Base-by-base conservation (phyloP, 2,329 filamentous ascomycete genomes). In the Nemania sp. region DNA sequence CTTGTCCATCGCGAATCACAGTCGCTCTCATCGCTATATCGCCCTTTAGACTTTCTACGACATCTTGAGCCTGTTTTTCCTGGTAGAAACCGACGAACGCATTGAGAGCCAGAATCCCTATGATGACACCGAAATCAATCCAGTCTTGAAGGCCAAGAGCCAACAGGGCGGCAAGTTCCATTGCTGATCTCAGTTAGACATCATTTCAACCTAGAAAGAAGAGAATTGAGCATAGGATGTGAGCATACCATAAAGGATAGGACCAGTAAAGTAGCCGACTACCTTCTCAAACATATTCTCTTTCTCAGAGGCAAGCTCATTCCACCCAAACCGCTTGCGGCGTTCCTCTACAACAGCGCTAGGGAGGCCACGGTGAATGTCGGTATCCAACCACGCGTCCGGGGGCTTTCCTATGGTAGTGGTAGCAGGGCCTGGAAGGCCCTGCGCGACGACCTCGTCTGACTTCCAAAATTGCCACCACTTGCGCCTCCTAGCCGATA, bases 21-120 rank as follows among this genome's bases (percentile, higher is more conserved):
- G 76, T 78, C 42, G 85, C 82, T 74, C 83, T 86, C 84, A 90
- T 87, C 65, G 87, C 87, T 68, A 91, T 90, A 67, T 90, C 87
- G 76, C 87, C 87, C 78, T 90, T 90, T 58, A 90, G 76, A 59
- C 78, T 83, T 52, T 86, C 86, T 66, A 89, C 86, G 66, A 90
- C 86, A 73, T 90, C 87, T 62, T 86, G 87, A 65, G 87, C 87
- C 74, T 90, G 86, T 77, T 90, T 90, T 75, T 90, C 87, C 72
- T 90, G 87, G 72, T 90, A 90, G 83, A 86, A 90, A 77, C 87
- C 87, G 71, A 90, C 87, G 60, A 86, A 75, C 61, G 87, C 87
- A 76, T 91, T 91, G 59, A 91, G 84, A 68, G 86, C 65, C 51
- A 91, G 76, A 72, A 91, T 90, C 77, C 81, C 87, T 65, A 86